Base-by-base conservation (phyloP, 345 rosid species). In the Laguncularia racemosa region DNA sequence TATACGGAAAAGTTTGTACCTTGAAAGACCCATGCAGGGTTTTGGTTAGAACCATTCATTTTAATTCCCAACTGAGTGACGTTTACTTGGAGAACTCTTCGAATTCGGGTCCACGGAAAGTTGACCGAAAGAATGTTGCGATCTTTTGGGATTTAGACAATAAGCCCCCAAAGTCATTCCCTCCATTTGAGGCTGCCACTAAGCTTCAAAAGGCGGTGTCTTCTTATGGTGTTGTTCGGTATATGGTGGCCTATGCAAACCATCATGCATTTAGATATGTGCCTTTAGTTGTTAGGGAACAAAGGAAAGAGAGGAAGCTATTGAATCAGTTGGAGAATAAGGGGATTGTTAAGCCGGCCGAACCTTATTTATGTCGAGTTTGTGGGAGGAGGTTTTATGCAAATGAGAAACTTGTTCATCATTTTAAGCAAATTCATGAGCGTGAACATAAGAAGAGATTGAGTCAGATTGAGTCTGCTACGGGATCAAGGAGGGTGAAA, bases 101-200 rank as follows among this genome's bases (percentile, higher is more conserved):
- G 19, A 45, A 46, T 48, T 62, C 51, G 67, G 45, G 61, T 10
- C 46, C 63, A 21, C 40, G 9, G 11, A 56, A 61, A 56, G 18
- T 46, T n/a, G 53, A 64, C 50, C 76, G 56, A 15, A 65, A 57
- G 20, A 68, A 54, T 40, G 88, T 88, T 38, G 98, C 79, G 23
- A 52, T 91, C 48, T 85, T 88, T 82, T 91, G 96, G 96, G 96
- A 91, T 67, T 77, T 91, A 65, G 96, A 88, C 65, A 85, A 82
- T 68, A 88, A 82, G 69, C 86, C 86, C 23, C 95, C 92, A 0
- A 82, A 71, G 38, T 70, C 95, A 21, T 55, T 72, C 65, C 81
- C 88, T 40, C 90, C 92, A 0, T 81, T 65, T 63, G 92, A 84
- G 13, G 95, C 90, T 28, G 96, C 95, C 44, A 50, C 78, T 8